phyloP scores from a whole-genome alignment of 768 basidiomycete genomes.

The Naganishia randhawae region DNA sequence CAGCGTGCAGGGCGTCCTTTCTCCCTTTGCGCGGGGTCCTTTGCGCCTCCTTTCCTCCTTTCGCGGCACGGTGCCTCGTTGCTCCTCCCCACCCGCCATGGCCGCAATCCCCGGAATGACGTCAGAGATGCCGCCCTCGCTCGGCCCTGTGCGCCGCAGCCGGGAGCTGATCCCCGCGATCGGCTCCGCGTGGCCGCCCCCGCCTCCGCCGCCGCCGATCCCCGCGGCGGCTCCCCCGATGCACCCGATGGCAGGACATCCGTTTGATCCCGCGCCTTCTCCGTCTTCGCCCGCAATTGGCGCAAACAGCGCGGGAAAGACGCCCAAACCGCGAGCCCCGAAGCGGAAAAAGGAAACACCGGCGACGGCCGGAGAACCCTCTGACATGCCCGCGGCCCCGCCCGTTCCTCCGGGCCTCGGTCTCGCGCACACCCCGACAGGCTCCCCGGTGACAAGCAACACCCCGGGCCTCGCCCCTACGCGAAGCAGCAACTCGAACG shows the following conservation, averaged over 20 bases:
- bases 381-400: not conserved
- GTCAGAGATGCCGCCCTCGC: not conserved
- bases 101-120: not conserved
- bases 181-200: not conserved
- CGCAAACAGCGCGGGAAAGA: not conserved
- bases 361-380: not conserved
- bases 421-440: not conserved
- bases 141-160: not conserved
- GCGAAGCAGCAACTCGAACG: slow-evolving; percentile 19
- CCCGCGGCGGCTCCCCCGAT: no score
- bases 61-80: no score
- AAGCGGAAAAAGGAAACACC: not conserved
- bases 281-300: not conserved
- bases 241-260: not conserved
- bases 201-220: not conserved
- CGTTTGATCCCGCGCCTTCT: not conserved
- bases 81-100: not conserved
- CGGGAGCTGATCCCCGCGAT: not conserved
- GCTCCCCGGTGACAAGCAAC: not conserved
- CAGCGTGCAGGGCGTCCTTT: no score
- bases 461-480: not conserved
- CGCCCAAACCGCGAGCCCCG: not conserved
- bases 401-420: not conserved
- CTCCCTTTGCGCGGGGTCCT: no score
- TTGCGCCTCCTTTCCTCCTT: no score